Evolutionary conservation across 2,329 filamentous ascomycete species (phyloP), one percentile per base, ranked within the genome.

Genomic region (Aspergillus cejpii): DNA sequence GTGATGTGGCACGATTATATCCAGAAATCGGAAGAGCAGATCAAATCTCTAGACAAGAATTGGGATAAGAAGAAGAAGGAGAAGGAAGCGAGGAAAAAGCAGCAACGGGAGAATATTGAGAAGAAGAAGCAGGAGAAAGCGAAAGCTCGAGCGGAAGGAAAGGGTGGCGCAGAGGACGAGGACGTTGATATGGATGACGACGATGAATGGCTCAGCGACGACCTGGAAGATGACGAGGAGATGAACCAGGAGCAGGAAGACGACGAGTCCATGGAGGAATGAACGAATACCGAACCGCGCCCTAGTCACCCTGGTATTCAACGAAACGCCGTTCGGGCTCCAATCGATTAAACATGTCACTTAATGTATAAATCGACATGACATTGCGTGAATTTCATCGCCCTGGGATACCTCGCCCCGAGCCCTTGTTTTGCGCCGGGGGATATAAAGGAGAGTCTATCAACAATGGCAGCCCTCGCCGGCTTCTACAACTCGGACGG

Each of bases 1-100:
- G 79, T 95, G 45, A 87, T 98, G 85, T 98, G 92, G 92, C 92
- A 98, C 66, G 89, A 96, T 63, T 94, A 88, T 62, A 82, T 97
- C 42, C 80, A 84, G 63, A 98, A 98, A 76, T 81, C 80, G 5
- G 81, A 81, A 56, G 77, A 80, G 14, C 90, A 98, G 65, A 72
- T 88, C 45, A 79, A 83, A 61, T 80, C 85, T 52, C 69, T 96
- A 56, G 90, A 97, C 56, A 80, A 83, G 71, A 78, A 80, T 55
- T 97, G 92, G 87, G 84, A 89, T 55, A 72, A 84, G 69, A 78
- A 80, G 59, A 77, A 79, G 45, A 80, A 82, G 58, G 86, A 92
- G 64, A 96, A 94, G 73, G 90, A 90, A 45, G 80, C 80, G 44
- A 76, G 92, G 53, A 84, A 81, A 70, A 83, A 83, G 63, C 77